Percentiles rank a stretch among this genome's conserved stretches.
These are phyloP conservation scores for Malbranchea zuffiana DNA, from an alignment of 2,329 filamentous ascomycete species.

Conservation along the genomic window DNA sequence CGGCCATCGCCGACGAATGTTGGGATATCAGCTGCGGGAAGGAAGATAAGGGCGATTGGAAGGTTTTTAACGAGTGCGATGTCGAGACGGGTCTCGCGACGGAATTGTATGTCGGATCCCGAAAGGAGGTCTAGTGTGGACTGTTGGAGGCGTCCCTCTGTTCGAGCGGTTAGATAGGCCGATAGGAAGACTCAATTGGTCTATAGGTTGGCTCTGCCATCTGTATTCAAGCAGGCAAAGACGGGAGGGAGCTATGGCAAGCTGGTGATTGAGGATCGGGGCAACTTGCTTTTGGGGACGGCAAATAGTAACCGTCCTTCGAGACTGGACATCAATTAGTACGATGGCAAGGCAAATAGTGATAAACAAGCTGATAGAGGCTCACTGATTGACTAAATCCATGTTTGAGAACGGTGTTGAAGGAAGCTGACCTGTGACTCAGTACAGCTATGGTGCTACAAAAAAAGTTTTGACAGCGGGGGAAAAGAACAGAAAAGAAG, in stretches of 20 bases:
- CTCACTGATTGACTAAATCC: constrained; percentile 54
- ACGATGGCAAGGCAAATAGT: neutral
- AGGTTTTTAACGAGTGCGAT: constrained; percentile 97
- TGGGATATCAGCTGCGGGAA: constrained; percentile 92
- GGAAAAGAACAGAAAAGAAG: neutral
- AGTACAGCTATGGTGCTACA: neutral
- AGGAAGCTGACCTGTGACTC: neutral
- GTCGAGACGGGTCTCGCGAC: constrained; percentile 85
- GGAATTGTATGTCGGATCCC: constrained; percentile 93
- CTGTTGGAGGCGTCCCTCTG: constrained; percentile 88
- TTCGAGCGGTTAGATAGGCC: constrained; percentile 13
- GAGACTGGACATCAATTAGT: constrained; percentile 48
- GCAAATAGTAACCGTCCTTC: constrained; percentile 91
- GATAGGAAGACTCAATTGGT: constrained; percentile 8
- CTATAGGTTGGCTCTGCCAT: constrained; percentile 8
- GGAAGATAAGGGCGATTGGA: constrained; percentile 88
- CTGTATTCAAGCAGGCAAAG: neutral
- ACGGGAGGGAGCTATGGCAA: constrained; percentile 9
- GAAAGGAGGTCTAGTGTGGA: constrained; percentile 80
- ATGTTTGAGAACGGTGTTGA: constrained; percentile 25
- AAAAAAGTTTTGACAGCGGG: neutral
- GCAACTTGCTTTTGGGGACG: constrained; percentile 84
- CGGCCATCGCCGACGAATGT: constrained; percentile 93
- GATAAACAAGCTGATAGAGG: constrained; percentile 16
- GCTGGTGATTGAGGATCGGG: constrained; percentile 9